Conservation (phyloP, 176 grass and related monocot species). For the Triticum dicoccoides region DNA sequence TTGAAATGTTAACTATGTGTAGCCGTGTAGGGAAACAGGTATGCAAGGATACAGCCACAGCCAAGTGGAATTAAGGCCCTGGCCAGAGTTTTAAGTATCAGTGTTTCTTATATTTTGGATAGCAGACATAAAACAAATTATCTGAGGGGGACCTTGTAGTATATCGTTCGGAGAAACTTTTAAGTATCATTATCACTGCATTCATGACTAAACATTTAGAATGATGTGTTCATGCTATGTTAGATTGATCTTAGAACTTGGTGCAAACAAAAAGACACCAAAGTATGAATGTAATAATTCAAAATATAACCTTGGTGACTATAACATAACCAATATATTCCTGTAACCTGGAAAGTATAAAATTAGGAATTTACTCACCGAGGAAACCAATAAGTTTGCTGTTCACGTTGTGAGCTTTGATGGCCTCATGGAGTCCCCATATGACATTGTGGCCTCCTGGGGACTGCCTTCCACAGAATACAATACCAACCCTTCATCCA, state of each 20-base stretch:
- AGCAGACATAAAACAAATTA: background rate
- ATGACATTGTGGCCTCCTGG: conserved; percentile 97
- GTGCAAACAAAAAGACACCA: background rate
- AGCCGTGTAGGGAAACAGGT: background rate
- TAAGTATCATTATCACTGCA: background rate
- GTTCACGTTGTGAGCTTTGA: conserved; percentile 85
- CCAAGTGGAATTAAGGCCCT: background rate
- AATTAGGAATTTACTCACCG: conserved; percentile 45
- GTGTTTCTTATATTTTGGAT: background rate
- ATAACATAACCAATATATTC: background rate
- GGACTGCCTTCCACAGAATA: conserved; percentile 96
- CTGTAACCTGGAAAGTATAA: background rate
- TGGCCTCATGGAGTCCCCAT: conserved; percentile 87
- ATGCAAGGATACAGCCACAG: background rate
- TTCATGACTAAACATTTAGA: background rate
- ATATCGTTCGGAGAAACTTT: background rate
- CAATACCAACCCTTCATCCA: conserved; percentile 74
- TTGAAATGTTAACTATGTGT: background rate
- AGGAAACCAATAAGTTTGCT: conserved; percentile 94
- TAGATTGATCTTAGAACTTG: background rate
- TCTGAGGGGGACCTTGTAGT: background rate
- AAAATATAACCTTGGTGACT: background rate
- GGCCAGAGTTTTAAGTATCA: background rate
- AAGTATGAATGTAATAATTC: background rate
- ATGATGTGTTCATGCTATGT: background rate